Evolutionary conservation across 345 rosid genomes (phyloP), one percentile per base, ranked within the genome.

Genomic region (Limnanthes douglasii): DNA sequence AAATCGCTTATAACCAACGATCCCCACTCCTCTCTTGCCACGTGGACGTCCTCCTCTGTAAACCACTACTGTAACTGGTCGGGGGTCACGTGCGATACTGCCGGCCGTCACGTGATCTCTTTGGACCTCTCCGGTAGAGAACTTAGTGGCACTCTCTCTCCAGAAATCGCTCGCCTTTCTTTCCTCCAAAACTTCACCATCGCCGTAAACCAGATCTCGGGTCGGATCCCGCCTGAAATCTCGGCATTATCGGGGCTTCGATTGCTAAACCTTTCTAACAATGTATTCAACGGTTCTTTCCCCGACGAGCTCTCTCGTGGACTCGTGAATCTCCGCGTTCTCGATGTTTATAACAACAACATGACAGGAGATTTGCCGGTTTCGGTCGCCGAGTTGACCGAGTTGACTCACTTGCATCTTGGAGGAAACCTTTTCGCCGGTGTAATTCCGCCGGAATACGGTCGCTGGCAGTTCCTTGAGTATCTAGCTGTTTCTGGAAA

Each of bases 311-410:
- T 86, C 31, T 41, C 88, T 18, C 7, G 12, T 13, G 28, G 40
- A 43, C 73, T 81, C 11, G 56, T 45, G 31, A 65, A 42, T 35
- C 78, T 86, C 9, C 64, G 50, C n/a, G 67, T 82, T 12, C 77
- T 86, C 31, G 97, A 82, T 59, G 47, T 82, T 28, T 86, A 86
- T 35, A 82, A 86, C 64, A 86, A 86, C 62, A 86, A 86, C 47
- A 49, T 82, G 61, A 72, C 93, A 11, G 94, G 82, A 1, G 65
- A 56, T 16, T 59, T 86, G 19, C 97, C 94, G 14, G 15, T 64
- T 12, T 48, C 72, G 22, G 67, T 71, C 43, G 47, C 77, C 4
- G 64, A 64, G 10, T 45, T 82, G 22, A 60, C 70, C 0, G 52
- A 57, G 37, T 69, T 86, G 42, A 69, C 64, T 1, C 86, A 80